Base-by-base conservation (phyloP, 352 stramenopile species). In the Blastocystis hominis region DNA sequence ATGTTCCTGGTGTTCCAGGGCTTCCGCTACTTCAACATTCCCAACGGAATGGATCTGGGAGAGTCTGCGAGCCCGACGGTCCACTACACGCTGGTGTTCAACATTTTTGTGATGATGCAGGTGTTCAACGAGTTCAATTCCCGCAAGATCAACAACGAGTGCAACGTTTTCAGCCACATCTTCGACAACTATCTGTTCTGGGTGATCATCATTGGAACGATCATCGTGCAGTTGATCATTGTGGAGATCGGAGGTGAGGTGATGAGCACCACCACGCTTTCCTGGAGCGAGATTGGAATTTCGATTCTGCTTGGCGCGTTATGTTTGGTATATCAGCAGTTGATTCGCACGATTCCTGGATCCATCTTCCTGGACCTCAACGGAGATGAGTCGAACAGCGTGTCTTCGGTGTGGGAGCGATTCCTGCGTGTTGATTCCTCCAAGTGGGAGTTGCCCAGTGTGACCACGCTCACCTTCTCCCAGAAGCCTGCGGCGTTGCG, bases 1-100 rank as follows among this genome's bases (percentile, higher is more conserved):
- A 89, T 95, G 0, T 90, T 94, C 72, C 88, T 97, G 3, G 92
- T 94, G 30, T 98, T 97, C 89, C 86, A 91, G 68, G 90, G 91
- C 5, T 38, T 47, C 50, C 88, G 88, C 34, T 69, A 92, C 42
- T 42, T 92, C 20, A 56, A 91, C 75, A 24, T 89, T 2, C 88
- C 90, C 7, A 75, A 77, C 10, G 86, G 64, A 6, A 72, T 86
- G 13, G 90, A 90, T 50, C 63, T 88, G 59, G 88, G 89, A 17
- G 13, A 50, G 7, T 54, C 69, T 36, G 89, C 86, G 36, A n/a
- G 70, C 91, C 93, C 94, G 68, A 93, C 90, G 0, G 86, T 92
- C 79, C 96, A 98, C 91, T 97, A 96, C 91, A 98, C 95, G 1
- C 91, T 98, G 77, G 88, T 98, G 86, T 98, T 98, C 91, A 98